These are phyloP conservation scores for Phytophthora kernoviae DNA, from an alignment of 352 stramenopile genomes.

Conservation along the genomic window DNA sequence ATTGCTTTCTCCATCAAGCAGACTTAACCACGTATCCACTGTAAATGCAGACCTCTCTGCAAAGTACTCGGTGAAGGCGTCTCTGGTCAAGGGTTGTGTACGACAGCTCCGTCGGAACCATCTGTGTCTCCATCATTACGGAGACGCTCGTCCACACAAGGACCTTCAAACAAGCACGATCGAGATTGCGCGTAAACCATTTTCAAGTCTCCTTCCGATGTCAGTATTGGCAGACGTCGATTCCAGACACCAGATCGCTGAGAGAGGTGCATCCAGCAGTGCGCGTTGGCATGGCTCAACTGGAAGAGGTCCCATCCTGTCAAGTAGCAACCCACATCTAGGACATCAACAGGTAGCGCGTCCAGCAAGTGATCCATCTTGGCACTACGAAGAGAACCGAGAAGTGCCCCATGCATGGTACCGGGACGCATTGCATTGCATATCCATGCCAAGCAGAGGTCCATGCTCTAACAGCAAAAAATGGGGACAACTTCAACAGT, in stretches of 20 bases:
- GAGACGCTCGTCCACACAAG: slow-evolving; percentile 11
- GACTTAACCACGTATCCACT: slow-evolving; percentile 14
- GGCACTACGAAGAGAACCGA: neutral
- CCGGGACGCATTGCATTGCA: neutral
- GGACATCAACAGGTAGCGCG: neutral
- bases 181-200: slow-evolving; percentile 5
- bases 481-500: neutral
- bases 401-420: neutral
- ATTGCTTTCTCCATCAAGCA: slow-evolving; percentile 15
- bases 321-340: slow-evolving; percentile 13
- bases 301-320: slow-evolving; percentile 13
- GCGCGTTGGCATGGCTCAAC: slow-evolving; percentile 8
- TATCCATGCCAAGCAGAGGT: neutral
- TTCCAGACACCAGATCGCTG: neutral
- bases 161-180: slow-evolving; percentile 15
- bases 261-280: slow-evolving; percentile 6
- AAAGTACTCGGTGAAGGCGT: slow-evolving; percentile 2
- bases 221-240: neutral
- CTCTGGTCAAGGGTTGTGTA: slow-evolving; percentile 5
- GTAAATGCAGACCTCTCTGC: slow-evolving; percentile 2
- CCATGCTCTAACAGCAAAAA: neutral
- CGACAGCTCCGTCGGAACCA: slow-evolving; percentile 4
- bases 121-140: slow-evolving; percentile 5
- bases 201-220: neutral
- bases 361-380: slow-evolving; percentile 1